phyloP scores from a whole-genome alignment of 2,329 filamentous ascomycete species.

The Zasmidium citrigriseum region DNA sequence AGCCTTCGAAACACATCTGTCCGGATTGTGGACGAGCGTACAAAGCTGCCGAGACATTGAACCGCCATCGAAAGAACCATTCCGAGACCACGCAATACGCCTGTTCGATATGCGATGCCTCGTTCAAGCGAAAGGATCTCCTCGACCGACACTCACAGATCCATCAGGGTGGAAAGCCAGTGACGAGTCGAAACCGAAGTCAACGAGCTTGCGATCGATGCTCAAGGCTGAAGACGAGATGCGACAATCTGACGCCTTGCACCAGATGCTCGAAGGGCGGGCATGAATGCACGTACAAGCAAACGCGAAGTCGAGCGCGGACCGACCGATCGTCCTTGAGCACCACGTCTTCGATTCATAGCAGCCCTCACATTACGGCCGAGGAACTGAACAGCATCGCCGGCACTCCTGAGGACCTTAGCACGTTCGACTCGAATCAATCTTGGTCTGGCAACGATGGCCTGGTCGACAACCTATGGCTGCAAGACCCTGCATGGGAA shows the following conservation, averaged over 20 bases:
- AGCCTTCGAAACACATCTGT: conserved; percentile 18
- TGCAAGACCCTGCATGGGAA: conserved; percentile 10
- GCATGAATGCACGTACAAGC: conserved; percentile 17
- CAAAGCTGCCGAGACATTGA: conserved; percentile 24
- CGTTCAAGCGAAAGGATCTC: conserved; percentile 25
- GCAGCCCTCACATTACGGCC: conserved; percentile 8
- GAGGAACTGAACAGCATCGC: background rate
- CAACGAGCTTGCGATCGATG: conserved; percentile 24
- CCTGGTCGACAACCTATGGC: conserved; percentile 6
- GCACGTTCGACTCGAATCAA: background rate
- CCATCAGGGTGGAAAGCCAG: conserved; percentile 13
- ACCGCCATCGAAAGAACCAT: conserved; percentile 24
- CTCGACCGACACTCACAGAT: conserved; percentile 24
- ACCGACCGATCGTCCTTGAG: conserved; percentile 12
- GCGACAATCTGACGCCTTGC: conserved; percentile 21
- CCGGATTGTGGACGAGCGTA: conserved; percentile 20
- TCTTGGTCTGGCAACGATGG: background rate
- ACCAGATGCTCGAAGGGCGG: conserved; percentile 17
- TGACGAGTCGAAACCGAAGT: conserved; percentile 10
- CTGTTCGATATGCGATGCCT: conserved; percentile 19
- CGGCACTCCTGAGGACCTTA: background rate
- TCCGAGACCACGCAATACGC: conserved; percentile 16
- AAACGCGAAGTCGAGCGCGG: conserved; percentile 16
- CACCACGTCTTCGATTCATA: conserved; percentile 9
- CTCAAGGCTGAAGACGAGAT: conserved; percentile 22